Evolutionary conservation across 305 asterid species (phyloP).

Genomic region (Petunia hybrid): DNA sequence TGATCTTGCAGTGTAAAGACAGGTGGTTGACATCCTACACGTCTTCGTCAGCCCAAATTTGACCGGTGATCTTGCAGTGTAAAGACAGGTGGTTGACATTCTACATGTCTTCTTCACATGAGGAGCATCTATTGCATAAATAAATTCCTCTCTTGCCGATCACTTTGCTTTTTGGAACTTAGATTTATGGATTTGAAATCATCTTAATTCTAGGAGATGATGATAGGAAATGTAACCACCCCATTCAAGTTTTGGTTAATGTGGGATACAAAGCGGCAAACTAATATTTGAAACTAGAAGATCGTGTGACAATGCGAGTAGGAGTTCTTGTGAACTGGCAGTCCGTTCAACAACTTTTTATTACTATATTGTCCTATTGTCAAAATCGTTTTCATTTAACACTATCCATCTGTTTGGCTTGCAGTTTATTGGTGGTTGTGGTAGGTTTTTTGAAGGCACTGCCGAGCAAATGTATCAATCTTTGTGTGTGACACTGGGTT

Average conservation of each 20-base stretch:
- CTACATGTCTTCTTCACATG: too few relatives aligned
- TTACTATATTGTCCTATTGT: slow-evolving; percentile 13
- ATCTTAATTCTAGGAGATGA: slow-evolving; percentile 16
- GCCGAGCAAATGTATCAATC: slow-evolving; percentile 96
- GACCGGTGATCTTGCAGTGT: too few relatives aligned
- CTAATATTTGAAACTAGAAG: background rate
- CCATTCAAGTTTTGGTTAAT: slow-evolving; percentile 22
- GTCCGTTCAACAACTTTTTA: background rate
- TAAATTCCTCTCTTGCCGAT: background rate
- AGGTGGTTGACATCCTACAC: too few relatives aligned
- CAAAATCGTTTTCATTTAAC: slow-evolving; percentile 8
- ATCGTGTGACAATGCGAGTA: background rate
- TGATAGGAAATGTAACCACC: background rate
- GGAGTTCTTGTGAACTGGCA: background rate
- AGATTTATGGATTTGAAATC: slow-evolving; percentile 12
- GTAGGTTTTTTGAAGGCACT: slow-evolving; percentile 94
- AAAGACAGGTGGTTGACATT: too few relatives aligned
- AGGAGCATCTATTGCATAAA: too few relatives aligned
- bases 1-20: too few relatives aligned
- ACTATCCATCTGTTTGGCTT: background rate
- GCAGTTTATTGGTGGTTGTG: slow-evolving; percentile 78
- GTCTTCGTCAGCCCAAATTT: too few relatives aligned
- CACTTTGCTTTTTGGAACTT: slow-evolving; percentile 16
- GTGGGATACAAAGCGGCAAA: slow-evolving; percentile 5
- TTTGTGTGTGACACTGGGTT: slow-evolving; percentile 75